Percentiles rank a stretch among this genome's conserved stretches.
These are phyloP conservation scores for Vicia faba DNA, from an alignment of 306 rosid species.

Conservation along the genomic window DNA sequence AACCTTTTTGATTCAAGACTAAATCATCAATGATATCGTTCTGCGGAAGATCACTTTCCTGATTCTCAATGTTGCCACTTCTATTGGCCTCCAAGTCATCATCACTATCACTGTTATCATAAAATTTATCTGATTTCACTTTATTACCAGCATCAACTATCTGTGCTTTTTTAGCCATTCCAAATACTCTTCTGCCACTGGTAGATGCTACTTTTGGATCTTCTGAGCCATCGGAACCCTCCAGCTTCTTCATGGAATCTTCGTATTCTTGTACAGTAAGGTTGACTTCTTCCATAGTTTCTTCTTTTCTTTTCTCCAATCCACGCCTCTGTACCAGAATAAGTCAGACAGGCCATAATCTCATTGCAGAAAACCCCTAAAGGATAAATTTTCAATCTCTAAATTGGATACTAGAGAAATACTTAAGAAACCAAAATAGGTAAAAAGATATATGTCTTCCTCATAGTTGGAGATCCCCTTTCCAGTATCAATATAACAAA, in stretches of 20 bases:
- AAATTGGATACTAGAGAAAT: conserved; percentile 13
- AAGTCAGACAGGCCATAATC: conserved; percentile 34
- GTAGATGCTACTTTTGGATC: conserved; percentile 43
- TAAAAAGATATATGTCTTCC: not conserved
- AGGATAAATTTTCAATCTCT: conserved; percentile 20
- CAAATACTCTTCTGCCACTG: conserved; percentile 87
- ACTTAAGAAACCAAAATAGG: not conserved
- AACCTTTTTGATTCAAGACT: conserved; percentile 43
- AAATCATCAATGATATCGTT: conserved; percentile 44
- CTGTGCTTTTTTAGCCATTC: conserved; percentile 53
- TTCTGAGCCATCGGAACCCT: conserved; percentile 52
- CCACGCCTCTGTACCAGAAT: conserved; percentile 69
- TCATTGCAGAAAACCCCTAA: conserved; percentile 16
- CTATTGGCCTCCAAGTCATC: conserved; percentile 52
- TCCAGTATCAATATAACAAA: conserved; percentile 7
- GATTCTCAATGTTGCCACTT: conserved; percentile 35
- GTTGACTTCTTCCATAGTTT: conserved; percentile 75
- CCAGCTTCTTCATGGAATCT: conserved; percentile 60
- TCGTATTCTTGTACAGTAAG: conserved; percentile 73
- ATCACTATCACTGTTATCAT: conserved; percentile 73
- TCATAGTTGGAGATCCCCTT: not conserved
- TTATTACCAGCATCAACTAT: conserved; percentile 50
- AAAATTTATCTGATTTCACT: conserved; percentile 51
- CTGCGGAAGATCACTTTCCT: conserved; percentile 36
- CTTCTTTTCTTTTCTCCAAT: conserved; percentile 72